Evolutionary conservation across 208 protist species (phyloP).

Genomic region (Vickermania ingenoplastis): DNA sequence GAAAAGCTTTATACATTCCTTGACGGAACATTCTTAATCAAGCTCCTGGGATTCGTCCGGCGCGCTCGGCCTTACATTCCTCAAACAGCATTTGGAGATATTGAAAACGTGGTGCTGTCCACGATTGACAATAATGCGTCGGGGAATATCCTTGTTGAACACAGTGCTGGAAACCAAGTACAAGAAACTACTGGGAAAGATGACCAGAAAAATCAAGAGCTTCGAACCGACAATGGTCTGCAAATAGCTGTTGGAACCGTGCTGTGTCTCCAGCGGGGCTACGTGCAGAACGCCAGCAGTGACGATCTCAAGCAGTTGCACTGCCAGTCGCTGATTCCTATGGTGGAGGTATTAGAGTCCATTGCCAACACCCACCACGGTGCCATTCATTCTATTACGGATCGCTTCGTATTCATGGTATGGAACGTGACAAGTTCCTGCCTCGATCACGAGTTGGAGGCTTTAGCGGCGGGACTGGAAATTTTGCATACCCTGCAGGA

Average conservation of each 20-base stretch:
- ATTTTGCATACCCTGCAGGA: background rate
- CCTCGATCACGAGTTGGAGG: background rate
- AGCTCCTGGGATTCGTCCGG: background rate
- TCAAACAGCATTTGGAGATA: no score
- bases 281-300: background rate
- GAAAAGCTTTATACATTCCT: background rate
- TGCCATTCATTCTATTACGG: constrained; percentile 3
- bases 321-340: background rate
- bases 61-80: background rate
- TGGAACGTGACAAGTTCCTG: constrained; percentile 8
- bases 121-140: no score
- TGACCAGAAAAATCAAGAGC: background rate
- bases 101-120: no score
- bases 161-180: no score
- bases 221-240: constrained; percentile 6
- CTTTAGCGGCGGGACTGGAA: background rate
- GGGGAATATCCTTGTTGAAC: no score
- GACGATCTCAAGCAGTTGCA: background rate
- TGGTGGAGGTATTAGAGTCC: background rate
- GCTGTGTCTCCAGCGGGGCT: background rate
- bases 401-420: background rate
- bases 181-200: background rate
- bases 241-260: constrained; percentile 5
- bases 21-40: background rate
- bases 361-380: background rate